Conservation (phyloP, 257 asterid species). For the Fraxinus quadrangulata region DNA sequence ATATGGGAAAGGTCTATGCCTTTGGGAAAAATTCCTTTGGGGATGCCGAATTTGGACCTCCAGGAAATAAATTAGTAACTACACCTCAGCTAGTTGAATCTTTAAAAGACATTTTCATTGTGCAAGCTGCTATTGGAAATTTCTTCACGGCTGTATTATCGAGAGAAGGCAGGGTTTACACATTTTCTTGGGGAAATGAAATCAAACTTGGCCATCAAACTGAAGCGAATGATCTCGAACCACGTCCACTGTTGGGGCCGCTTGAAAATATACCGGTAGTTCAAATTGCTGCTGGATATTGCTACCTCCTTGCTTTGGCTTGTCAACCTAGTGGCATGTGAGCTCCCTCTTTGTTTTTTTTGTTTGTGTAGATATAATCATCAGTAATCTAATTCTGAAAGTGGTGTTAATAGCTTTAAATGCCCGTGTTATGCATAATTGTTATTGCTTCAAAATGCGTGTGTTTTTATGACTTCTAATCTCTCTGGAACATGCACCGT, state of each 20-base stretch:
- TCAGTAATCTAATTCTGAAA: not conserved
- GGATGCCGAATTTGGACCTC: constrained; percentile 76
- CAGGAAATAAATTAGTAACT: constrained; percentile 66
- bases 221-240: constrained; percentile 73
- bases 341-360: constrained; percentile 35
- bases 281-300: constrained; percentile 97
- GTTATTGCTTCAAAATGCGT: not conserved
- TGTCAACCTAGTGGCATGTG: constrained; percentile 95
- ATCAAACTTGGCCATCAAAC: constrained; percentile 89
- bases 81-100: constrained; percentile 86
- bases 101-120: constrained; percentile 85
- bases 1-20: constrained; percentile 80
- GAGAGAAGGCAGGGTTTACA: constrained; percentile 90
- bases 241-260: constrained; percentile 76
- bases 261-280: constrained; percentile 87
- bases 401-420: not conserved
- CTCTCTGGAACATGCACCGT: not conserved
- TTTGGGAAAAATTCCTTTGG: constrained; percentile 89
- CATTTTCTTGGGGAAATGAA: constrained; percentile 97
- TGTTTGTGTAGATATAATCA: not conserved
- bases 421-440: not conserved
- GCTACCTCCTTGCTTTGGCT: constrained; percentile 97
- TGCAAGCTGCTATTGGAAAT: constrained; percentile 96
- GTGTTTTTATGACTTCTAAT: not conserved
- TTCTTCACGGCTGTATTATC: constrained; percentile 95